Evolutionary conservation across 1,284 basidiomycete genomes (phyloP).

Genomic region (Gomphus bonarii): DNA sequence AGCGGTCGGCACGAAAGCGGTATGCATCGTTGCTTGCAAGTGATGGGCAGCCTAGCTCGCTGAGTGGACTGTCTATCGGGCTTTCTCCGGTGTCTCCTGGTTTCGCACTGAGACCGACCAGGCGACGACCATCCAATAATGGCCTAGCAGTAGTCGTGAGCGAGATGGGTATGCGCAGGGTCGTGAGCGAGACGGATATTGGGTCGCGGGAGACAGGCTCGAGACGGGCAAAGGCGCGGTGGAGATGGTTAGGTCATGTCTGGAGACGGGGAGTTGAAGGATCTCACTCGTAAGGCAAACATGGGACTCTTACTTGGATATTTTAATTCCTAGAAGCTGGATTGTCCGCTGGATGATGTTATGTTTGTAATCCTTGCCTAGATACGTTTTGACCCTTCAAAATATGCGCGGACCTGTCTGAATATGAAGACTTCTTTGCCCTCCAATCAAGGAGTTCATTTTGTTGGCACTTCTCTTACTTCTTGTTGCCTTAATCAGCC

Average conservation of each 20-base stretch:
- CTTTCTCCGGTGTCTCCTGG: constrained; percentile 65
- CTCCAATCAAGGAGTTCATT: too few species aligned
- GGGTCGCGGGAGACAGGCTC: constrained; percentile 14
- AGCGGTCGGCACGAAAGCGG: constrained; percentile 1
- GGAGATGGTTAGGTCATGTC: constrained; percentile 28
- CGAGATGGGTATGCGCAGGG: constrained; percentile 26
- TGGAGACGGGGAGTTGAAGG: constrained; percentile 3
- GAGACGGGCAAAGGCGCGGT: constrained; percentile 23
- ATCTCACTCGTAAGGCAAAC: background rate
- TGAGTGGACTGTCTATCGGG: constrained; percentile 59
- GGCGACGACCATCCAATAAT: constrained; percentile 29
- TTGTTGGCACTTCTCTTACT: too few species aligned
- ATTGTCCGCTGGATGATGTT: too few species aligned
- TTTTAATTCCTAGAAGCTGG: too few species aligned
- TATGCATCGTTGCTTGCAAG: constrained; percentile 18
- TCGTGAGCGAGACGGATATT: constrained; percentile 39
- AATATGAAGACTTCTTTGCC: too few species aligned
- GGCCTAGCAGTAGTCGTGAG: constrained; percentile 18
- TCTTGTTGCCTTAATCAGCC: too few species aligned
- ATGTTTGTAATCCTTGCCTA: too few species aligned
- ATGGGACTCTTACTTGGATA: background rate
- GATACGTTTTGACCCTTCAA: too few species aligned
- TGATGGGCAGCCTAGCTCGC: constrained; percentile 2
- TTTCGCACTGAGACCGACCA: constrained; percentile 49
- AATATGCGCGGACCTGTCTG: too few species aligned